Percentiles rank a stretch among this genome's conserved stretches.
These are phyloP conservation scores for Cladosporium sp. DNA, from an alignment of 2,329 filamentous ascomycete genomes.

Conservation along the genomic window DNA sequence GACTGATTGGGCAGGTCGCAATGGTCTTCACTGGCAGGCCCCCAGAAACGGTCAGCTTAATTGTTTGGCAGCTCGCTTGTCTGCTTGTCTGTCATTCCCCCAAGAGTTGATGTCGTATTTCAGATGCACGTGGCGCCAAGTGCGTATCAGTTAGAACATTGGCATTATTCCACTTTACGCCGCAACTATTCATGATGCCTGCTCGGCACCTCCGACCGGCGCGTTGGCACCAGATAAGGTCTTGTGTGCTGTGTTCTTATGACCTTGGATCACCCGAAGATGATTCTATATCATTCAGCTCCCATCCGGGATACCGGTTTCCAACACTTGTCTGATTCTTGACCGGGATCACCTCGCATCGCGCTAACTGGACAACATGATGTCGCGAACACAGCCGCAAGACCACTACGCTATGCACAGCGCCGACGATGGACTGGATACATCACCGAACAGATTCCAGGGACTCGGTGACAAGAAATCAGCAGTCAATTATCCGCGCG, in stretches of 20 bases:
- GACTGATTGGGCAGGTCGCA: too few relatives aligned
- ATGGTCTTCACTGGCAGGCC: too few relatives aligned
- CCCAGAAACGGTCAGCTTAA: too few relatives aligned
- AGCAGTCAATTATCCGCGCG: not conserved
- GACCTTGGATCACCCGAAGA: not conserved
- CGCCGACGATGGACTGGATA: not conserved
- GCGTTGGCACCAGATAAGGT: conserved; percentile 7
- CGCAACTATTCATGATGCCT: not conserved
- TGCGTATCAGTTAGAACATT: not conserved
- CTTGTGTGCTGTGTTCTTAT: not conserved
- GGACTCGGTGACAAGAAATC: not conserved
- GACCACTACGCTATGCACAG: not conserved
- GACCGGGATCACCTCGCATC: not conserved
- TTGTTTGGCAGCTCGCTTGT: not conserved
- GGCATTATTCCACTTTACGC: not conserved
- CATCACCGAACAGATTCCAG: not conserved
- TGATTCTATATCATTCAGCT: not conserved
- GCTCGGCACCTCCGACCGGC: not conserved
- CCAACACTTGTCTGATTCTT: not conserved
- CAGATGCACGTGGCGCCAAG: conserved; percentile 8
- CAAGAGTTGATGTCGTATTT: not conserved
- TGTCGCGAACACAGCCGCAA: not conserved
- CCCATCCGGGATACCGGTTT: not conserved
- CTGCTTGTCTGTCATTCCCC: not conserved
- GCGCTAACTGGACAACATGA: not conserved